A percentile compares a stretch with the other conserved stretches of the same genome.
phyloP scores from a whole-genome alignment of 305 asterid species.

The Striga hermonthica region DNA sequence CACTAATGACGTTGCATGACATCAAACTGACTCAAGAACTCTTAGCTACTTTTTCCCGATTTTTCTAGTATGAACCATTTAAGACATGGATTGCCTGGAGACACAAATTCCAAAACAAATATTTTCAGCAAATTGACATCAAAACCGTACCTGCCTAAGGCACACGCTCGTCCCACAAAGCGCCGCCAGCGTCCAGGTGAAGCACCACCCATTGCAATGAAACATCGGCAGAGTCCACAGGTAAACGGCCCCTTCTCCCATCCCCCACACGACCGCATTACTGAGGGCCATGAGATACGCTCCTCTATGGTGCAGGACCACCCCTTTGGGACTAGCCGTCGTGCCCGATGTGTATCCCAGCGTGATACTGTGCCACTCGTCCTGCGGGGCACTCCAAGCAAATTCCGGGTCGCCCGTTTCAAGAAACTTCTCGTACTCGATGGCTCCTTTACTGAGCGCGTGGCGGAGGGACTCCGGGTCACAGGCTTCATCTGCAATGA shows the following conservation, averaged over 20 bases:
- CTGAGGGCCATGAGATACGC: slow-evolving; percentile 86
- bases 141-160: slow-evolving; percentile 71
- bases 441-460: slow-evolving; percentile 66
- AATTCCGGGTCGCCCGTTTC: slow-evolving; percentile 75
- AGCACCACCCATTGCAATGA: slow-evolving; percentile 97
- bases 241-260: slow-evolving; percentile 76
- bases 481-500: slow-evolving; percentile 68
- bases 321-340: slow-evolving; percentile 95
- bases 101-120: neutral
- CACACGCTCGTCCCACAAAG: slow-evolving; percentile 84
- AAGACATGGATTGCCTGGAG: neutral
- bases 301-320: slow-evolving; percentile 93
- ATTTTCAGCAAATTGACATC: neutral
- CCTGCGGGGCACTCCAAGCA: slow-evolving; percentile 81
- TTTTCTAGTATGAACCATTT: neutral
- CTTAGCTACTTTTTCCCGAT: too few relatives aligned
- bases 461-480: slow-evolving; percentile 54
- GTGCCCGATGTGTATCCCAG: slow-evolving; percentile 94
- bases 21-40: neutral
- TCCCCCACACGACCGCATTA: slow-evolving; percentile 66
- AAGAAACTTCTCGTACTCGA: slow-evolving; percentile 78
- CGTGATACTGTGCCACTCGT: slow-evolving; percentile 97
- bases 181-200: slow-evolving; percentile 87
- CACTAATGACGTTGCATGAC: neutral
- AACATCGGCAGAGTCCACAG: slow-evolving; percentile 95